Evolutionary conservation across 2,329 filamentous ascomycete genomes (phyloP), one percentile per base, ranked within the genome.

Genomic region (Tolypocladium album): DNA sequence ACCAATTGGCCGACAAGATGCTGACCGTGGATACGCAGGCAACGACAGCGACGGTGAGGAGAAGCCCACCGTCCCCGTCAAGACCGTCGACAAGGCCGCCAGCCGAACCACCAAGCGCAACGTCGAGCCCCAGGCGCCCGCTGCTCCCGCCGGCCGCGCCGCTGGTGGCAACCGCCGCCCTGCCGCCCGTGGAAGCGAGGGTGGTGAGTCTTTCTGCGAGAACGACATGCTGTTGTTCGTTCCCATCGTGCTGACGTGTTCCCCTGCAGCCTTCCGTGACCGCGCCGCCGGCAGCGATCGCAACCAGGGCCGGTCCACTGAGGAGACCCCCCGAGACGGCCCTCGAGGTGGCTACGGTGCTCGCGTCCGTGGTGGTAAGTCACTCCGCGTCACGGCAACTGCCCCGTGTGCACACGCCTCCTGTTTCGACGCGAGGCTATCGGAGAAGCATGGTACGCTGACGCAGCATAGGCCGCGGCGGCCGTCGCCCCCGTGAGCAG

Each of bases 41-140:
- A 84, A 84, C 75, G 82, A 84, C 75, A 79, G 81, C 62, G 74
- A 75, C 72, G 82, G 81, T 72, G 84, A 84, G 74, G 78, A 78
- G 75, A 90, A 93, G 79, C 86, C 87, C 78, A 86, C 88, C 71
- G 88, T 88, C 74, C 92, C 92, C 71, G 87, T 90, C 71, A 94
- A 91, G 85, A 89, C 90, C 75, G 84, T 94, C 74, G 91, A 96
- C 77, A 96, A 94, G 86, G 84, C 86, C 67, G 78, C 82, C 67
- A 80, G 85, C 71, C 88, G 91, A 76, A 83, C 84, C 66, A 78
- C 75, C 74, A 97, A 97, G 88, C 90, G 91, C 81, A 92, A 93
- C 79, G 88, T 84, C 74, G 87, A 89, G 73, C 85, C 86, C 74
- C 86, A 91, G 74, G 83, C 85, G 70, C 86, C 89, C 64, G 71